These are phyloP conservation scores for Linnemannia hyalina DNA, from an alignment of 192 early-diverging fungal species.

Conservation along the genomic window DNA sequence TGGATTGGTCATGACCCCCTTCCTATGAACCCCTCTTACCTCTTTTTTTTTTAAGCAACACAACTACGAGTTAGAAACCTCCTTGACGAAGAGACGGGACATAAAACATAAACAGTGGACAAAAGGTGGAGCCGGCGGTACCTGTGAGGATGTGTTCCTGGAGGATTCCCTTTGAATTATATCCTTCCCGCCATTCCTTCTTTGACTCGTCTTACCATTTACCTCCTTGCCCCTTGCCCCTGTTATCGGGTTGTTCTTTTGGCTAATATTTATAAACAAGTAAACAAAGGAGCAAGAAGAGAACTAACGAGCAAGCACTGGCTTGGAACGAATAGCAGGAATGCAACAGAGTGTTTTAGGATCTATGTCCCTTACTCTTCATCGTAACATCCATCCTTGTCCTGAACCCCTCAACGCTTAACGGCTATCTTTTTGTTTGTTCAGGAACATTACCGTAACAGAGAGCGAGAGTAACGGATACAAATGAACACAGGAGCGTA, in stretches of 20 bases:
- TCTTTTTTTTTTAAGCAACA: background rate
- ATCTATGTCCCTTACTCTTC: background rate
- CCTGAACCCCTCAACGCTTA: background rate
- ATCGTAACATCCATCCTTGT: background rate
- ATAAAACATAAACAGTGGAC: background rate
- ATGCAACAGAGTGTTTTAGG: background rate
- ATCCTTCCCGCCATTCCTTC: background rate
- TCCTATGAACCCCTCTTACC: background rate
- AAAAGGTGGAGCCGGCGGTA: background rate
- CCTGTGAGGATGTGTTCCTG: background rate
- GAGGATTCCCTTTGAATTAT: background rate
- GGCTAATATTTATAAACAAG: background rate
- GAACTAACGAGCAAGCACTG: background rate
- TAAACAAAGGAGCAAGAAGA: background rate
- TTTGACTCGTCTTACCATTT: background rate
- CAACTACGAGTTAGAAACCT: background rate
- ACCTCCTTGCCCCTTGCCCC: background rate
- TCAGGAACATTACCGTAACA: background rate
- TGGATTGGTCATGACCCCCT: background rate
- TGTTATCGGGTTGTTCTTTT: background rate
- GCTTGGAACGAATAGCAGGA: background rate
- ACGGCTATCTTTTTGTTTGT: background rate
- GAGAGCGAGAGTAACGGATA: background rate
- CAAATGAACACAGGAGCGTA: background rate
- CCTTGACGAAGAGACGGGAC: background rate